A percentile compares a stretch with the other conserved stretches of the same genome.
These are phyloP conservation scores for Bjerkandera adusta DNA, from an alignment of 1,284 basidiomycete species.

Conservation along the genomic window DNA sequence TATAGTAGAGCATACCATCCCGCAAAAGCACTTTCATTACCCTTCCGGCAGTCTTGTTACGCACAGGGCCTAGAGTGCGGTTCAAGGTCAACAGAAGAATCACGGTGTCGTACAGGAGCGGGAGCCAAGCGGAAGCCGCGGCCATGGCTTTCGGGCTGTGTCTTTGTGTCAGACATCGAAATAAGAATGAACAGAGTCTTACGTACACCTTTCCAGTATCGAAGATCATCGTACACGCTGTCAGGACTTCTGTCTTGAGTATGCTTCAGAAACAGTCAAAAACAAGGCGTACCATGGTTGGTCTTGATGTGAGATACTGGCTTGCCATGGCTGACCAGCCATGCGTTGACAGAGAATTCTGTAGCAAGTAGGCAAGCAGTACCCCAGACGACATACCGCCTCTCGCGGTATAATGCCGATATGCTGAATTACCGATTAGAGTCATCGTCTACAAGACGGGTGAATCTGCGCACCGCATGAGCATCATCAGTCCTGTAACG, in stretches of 20 bases:
- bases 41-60: constrained; percentile 4
- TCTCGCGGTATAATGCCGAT: constrained; percentile 42
- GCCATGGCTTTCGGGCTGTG: constrained; percentile 28
- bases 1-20: constrained; percentile 50
- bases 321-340: constrained; percentile 30
- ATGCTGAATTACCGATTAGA: constrained; percentile 31
- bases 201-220: constrained; percentile 22
- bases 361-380: constrained; percentile 36
- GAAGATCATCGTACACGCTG: constrained; percentile 57
- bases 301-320: constrained; percentile 27
- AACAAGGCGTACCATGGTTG: constrained; percentile 25
- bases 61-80: not conserved
- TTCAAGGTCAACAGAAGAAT: constrained; percentile 37
- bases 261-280: not conserved
- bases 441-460: not conserved
- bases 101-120: constrained; percentile 52
- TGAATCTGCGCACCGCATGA: constrained; percentile 37
- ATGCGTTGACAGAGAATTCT: constrained; percentile 44
- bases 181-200: not conserved
- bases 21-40: constrained; percentile 37
- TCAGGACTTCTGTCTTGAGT: not conserved
- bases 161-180: not conserved
- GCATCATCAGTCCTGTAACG: constrained; percentile 54
- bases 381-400: constrained; percentile 33
- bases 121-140: constrained; percentile 53